Conservation (phyloP, 2,329 filamentous ascomycete species). For the Verticillium dahliae region DNA sequence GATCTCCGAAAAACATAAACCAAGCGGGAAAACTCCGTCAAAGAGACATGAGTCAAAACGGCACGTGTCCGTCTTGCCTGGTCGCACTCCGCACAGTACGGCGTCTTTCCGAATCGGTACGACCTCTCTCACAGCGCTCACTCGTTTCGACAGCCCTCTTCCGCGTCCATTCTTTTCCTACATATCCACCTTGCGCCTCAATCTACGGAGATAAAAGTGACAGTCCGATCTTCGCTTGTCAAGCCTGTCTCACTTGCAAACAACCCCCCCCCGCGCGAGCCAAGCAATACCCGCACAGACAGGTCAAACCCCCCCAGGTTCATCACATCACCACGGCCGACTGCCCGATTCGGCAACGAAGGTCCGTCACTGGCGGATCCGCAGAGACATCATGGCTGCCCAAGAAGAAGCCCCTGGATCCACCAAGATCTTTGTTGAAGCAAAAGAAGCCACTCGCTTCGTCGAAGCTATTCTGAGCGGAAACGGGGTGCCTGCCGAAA, state of each 20-base stretch:
- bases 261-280: not conserved
- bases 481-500: conserved; percentile 51
- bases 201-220: no score
- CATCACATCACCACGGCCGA: not conserved
- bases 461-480: conserved; percentile 48
- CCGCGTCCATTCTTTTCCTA: not conserved
- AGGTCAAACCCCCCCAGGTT: not conserved
- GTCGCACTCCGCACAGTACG: not conserved
- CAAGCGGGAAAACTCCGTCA: not conserved
- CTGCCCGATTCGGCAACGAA: not conserved
- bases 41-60: not conserved
- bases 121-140: not conserved
- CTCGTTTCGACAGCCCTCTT: not conserved
- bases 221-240: no score
- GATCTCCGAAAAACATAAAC: not conserved
- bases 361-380: not conserved
- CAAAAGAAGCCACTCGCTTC: conserved; percentile 37
- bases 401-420: not conserved
- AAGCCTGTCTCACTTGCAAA: no score
- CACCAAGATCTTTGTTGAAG: conserved; percentile 24
- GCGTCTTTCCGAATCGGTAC: not conserved
- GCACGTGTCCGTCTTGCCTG: not conserved
- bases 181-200: not conserved
- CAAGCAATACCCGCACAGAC: not conserved
- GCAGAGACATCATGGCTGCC: not conserved